Evolutionary conservation across 176 grass and related monocot genomes (phyloP), one percentile per base, ranked within the genome.

Genomic region (Guadua angustifolia): DNA sequence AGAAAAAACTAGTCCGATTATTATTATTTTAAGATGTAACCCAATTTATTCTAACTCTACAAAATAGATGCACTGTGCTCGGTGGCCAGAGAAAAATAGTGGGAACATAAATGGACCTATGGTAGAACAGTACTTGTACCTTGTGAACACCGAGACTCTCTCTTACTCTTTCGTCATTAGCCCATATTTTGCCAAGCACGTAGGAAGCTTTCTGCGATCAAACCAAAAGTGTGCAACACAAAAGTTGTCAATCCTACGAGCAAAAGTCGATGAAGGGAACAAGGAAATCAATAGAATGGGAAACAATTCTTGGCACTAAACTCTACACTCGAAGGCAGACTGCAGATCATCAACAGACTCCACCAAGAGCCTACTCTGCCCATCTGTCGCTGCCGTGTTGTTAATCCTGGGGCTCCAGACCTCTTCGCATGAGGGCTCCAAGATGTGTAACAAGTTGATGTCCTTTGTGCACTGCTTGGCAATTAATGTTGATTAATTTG

Each of bases 131-230:
- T 57, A 7, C 1, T 29, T 14, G n/a, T 90, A 90, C 86, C 42
- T 88, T 47, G 7, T 50, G 85, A 74, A 90, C 81, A 13, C 81
- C 88, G 7, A 93, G 88, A 35, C 57, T 77, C 6, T 89, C 35
- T 60, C 82, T 86, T 39, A 88, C 85, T 14, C 60, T 33, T 45
- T 75, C 78, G 13, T 93, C 44, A 46, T 94, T 85, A 57, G 79
- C 74, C 88, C 92, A 94, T 4, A 69, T 21, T 25, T 76, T 67
- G 39, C 49, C 76, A 1, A 94, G n/a, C 64, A 67, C 51, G 39
- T 89, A 84, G 5, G 60, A 80, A 33, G 38, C 88, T 13, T 24
- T 79, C 92, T 91, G 79, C 11, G 55, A 56, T 22, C 35, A 29
- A 51, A 73, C 17, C 39, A 43, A 22, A 51, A 52, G 50, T 52